These are phyloP conservation scores for Lentinula lateritia DNA, from an alignment of 768 basidiomycete species.

Conservation along the genomic window DNA sequence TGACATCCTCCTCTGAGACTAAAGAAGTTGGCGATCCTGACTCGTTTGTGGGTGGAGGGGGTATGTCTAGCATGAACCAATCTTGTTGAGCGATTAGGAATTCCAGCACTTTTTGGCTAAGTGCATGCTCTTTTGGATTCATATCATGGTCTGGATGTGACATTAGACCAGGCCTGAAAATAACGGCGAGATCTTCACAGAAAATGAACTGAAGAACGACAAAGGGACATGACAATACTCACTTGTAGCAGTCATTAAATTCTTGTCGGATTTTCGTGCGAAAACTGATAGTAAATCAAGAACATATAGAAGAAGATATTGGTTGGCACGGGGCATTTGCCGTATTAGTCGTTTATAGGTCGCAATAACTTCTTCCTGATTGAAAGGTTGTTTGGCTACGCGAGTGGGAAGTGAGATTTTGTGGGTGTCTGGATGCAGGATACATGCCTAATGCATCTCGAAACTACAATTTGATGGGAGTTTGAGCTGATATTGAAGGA, in stretches of 20 bases:
- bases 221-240: constrained; percentile 24
- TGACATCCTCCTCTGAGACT: constrained; percentile 33
- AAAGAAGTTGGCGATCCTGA: constrained; percentile 15
- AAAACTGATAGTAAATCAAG: constrained; percentile 95
- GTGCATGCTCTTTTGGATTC: constrained; percentile 77
- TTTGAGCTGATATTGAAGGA: constrained; percentile 4
- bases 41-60: constrained; percentile 51
- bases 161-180: constrained; percentile 93
- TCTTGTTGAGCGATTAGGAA: constrained; percentile 97
- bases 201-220: constrained; percentile 3
- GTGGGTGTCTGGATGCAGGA: not conserved
- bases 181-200: constrained; percentile 82
- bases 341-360: constrained; percentile 84
- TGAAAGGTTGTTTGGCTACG: constrained; percentile 60
- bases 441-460: constrained; percentile 68
- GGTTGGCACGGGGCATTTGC: constrained; percentile 81
- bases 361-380: constrained; percentile 66
- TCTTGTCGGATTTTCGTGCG: constrained; percentile 84
- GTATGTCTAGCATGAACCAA: constrained; percentile 87
- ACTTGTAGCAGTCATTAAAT: constrained; percentile 96
- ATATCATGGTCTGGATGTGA: constrained; percentile 86
- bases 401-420: not conserved
- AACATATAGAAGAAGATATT: constrained; percentile 95
- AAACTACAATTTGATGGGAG: constrained; percentile 41
- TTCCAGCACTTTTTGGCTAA: constrained; percentile 88